Conservation (phyloP, 257 asterid genomes). For the Solanum appendiculatum region DNA sequence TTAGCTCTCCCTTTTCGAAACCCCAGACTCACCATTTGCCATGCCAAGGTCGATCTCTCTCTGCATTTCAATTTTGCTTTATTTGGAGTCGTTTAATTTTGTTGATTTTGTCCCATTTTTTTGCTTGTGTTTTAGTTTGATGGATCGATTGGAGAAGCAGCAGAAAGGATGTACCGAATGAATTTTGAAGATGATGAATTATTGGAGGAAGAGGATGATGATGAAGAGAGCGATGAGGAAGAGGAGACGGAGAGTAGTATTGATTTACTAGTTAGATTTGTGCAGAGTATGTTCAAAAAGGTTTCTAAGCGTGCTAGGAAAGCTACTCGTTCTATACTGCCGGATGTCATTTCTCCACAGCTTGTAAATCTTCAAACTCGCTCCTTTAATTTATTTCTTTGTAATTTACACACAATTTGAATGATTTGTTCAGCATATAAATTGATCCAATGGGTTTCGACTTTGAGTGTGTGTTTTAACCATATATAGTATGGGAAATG, state of each 20-base stretch:
- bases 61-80: not conserved
- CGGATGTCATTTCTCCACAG: constrained; percentile 25
- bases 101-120: not conserved
- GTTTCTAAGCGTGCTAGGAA: constrained; percentile 22
- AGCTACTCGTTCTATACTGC: constrained; percentile 22
- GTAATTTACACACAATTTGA: not conserved
- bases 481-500: not conserved
- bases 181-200: constrained; percentile 10
- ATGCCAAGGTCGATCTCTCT: constrained; percentile 9
- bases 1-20: not conserved
- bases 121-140: not conserved
- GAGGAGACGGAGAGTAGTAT: constrained; percentile 22
- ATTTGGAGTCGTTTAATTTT: not conserved
- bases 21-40: not conserved
- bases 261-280: constrained; percentile 20
- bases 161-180: constrained; percentile 9
- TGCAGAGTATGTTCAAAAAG: constrained; percentile 24
- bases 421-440: not conserved
- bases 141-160: constrained; percentile 8
- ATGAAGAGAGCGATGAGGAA: constrained; percentile 20
- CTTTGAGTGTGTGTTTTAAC: not conserved
- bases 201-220: constrained; percentile 10
- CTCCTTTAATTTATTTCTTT: not conserved
- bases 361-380: constrained; percentile 11
- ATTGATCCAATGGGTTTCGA: not conserved